These are phyloP conservation scores for Sclerotinia borealis DNA, from an alignment of 2,329 filamentous ascomycete genomes.

Conservation along the genomic window DNA sequence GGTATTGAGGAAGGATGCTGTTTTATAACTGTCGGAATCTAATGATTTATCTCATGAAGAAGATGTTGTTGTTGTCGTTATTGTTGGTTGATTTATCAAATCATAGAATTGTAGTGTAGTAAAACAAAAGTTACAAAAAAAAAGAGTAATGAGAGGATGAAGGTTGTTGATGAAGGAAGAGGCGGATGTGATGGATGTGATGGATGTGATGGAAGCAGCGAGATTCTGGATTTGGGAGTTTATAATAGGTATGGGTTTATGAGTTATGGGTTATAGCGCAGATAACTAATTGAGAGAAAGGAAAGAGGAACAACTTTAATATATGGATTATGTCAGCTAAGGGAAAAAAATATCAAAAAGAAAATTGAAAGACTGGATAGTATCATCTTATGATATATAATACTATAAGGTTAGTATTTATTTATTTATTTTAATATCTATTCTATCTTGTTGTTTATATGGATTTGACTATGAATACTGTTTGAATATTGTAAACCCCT, in stretches of 20 bases:
- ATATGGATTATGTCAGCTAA: neutral
- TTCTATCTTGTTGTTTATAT: neutral
- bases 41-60: conserved; percentile 11
- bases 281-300: neutral
- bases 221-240: neutral
- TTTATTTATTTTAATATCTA: neutral
- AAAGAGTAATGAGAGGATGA: neutral
- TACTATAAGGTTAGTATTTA: neutral
- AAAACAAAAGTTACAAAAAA: neutral
- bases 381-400: too few species aligned
- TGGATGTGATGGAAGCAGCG: neutral
- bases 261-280: neutral
- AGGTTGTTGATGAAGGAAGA: neutral
- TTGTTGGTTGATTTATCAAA: neutral
- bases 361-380: neutral
- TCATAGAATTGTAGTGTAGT: conserved; percentile 3
- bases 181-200: neutral
- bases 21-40: conserved; percentile 4
- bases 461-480: too few species aligned
- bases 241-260: too few species aligned
- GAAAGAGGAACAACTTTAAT: neutral
- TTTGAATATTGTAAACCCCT: neutral
- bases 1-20: neutral
- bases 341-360: neutral
- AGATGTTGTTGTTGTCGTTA: neutral